Percentiles rank a stretch among this genome's conserved stretches.
phyloP scores from a whole-genome alignment of 2,329 filamentous ascomycete genomes.

The Knoxdaviesia capensis region DNA sequence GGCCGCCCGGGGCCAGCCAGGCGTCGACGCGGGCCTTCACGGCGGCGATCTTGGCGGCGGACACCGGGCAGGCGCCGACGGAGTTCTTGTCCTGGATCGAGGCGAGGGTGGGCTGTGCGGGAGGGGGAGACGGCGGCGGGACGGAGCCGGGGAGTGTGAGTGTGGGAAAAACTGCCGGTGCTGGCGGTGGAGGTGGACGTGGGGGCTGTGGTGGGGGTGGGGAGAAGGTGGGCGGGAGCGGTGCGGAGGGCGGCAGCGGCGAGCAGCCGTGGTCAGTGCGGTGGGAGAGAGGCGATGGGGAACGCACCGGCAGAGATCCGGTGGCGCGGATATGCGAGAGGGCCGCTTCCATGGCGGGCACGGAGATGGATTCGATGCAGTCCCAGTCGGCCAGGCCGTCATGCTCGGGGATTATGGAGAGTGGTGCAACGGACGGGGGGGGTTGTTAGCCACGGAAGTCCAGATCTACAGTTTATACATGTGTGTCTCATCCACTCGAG shows the following conservation, averaged over 20 bases:
- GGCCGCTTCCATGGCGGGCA: constrained; percentile 44
- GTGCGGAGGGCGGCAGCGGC: neutral
- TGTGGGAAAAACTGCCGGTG: too few relatives aligned
- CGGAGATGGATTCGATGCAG: constrained; percentile 58
- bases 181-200: too few relatives aligned
- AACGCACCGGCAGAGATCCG: constrained; percentile 42
- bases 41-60: constrained; percentile 22
- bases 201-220: too few relatives aligned
- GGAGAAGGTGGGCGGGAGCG: too few relatives aligned
- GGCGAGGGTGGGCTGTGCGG: constrained; percentile 13
- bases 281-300: constrained; percentile 6
- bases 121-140: too few relatives aligned
- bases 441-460: neutral
- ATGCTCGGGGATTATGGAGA: constrained; percentile 3
- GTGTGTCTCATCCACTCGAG: too few relatives aligned
- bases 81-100: constrained; percentile 40
- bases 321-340: constrained; percentile 50
- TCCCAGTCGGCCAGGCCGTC: constrained; percentile 74
- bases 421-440: too few relatives aligned
- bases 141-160: too few relatives aligned
- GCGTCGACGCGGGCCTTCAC: constrained; percentile 25
- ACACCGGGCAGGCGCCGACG: constrained; percentile 31
- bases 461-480: too few relatives aligned
- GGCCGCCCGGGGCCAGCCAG: constrained; percentile 23
- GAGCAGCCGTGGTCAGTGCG: constrained; percentile 11